Base-by-base conservation (phyloP, 179 eudicot genomes). In the Heliamphora pulchella region DNA sequence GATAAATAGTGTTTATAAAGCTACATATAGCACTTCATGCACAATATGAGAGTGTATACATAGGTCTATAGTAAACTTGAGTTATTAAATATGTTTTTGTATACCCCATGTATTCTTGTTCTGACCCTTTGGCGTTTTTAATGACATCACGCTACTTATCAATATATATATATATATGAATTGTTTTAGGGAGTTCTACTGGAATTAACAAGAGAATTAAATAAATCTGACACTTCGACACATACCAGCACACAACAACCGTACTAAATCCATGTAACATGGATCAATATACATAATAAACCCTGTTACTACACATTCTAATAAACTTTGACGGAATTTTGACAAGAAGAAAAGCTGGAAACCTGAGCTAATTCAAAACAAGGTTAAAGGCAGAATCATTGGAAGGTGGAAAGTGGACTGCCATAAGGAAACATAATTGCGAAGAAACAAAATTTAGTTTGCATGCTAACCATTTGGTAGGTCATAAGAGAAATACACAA, bases 401-500 rank as follows among this genome's bases (percentile, higher is more conserved):
- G 20, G 4, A 73, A 73, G 76, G 62, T 73, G 53, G 50, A 54
- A 74, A 74, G 62, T 1, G 9, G 77, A 54, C 9, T 18, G 57
- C 0, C 57, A 18, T 5, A 74, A 13, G 64, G 64, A 22, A 55
- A 74, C 6, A 74, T 31, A 54, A 64, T 5, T 64, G 39, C 1
- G n/a, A 55, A 54, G 2, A 55, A 39, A 8, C 20, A 55, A 74
- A 39, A 6, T 18, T 11, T 53, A 14, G 47, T 66, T 11, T 74
- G 6, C 51, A 9, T 63, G 84, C 83, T 81, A 67, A 90, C 94
- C 98, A 83, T 89, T 88, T 2, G 92, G 90, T 77, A 89, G 58
- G 79, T 91, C 89, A 72, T 89, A 90, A 20, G 97, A 86, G 78
- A 95, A 95, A 71, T 91, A 92, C 77, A 95, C 90, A 68, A 93